Conservation (phyloP, 495 filamentous ascomycete genomes). For the Chaetomidium leptoderma region DNA sequence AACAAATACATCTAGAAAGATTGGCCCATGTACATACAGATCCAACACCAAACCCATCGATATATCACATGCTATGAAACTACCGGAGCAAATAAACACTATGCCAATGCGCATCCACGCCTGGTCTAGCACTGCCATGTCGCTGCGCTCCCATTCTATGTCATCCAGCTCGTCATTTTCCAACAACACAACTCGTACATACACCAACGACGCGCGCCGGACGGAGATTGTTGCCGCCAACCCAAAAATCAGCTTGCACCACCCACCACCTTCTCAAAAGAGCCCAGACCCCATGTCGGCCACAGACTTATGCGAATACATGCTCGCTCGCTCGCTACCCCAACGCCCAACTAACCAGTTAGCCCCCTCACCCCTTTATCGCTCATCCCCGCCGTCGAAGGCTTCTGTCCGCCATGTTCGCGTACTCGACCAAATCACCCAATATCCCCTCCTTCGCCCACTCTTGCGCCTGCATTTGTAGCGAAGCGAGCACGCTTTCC, state of each 20-base stretch:
- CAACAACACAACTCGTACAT: slow-evolving; percentile 7
- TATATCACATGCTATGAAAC: slow-evolving; percentile 12
- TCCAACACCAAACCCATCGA: background rate
- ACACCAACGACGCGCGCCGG: background rate
- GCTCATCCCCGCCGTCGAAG: background rate
- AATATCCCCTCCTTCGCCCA: slow-evolving; percentile 58
- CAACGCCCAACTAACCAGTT: background rate
- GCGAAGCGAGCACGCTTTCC: slow-evolving; percentile 64
- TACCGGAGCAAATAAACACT: background rate
- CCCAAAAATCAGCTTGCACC: background rate
- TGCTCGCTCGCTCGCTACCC: background rate
- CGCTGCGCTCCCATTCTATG: slow-evolving; percentile 6
- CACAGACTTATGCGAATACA: slow-evolving; percentile 2
- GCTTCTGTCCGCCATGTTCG: slow-evolving; percentile 52
- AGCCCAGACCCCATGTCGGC: background rate
- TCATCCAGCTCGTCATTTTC: slow-evolving; percentile 12
- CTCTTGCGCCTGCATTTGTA: slow-evolving; percentile 54
- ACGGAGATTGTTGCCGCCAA: background rate
- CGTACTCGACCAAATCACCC: slow-evolving; percentile 69
- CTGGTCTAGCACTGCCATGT: background rate
- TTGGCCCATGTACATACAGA: background rate
- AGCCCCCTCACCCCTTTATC: background rate
- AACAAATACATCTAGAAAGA: too few species aligned
- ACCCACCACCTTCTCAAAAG: background rate
- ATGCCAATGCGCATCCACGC: background rate